Base-by-base conservation (phyloP, 23 red algal species). In the Gracilaria gracilis region DNA sequence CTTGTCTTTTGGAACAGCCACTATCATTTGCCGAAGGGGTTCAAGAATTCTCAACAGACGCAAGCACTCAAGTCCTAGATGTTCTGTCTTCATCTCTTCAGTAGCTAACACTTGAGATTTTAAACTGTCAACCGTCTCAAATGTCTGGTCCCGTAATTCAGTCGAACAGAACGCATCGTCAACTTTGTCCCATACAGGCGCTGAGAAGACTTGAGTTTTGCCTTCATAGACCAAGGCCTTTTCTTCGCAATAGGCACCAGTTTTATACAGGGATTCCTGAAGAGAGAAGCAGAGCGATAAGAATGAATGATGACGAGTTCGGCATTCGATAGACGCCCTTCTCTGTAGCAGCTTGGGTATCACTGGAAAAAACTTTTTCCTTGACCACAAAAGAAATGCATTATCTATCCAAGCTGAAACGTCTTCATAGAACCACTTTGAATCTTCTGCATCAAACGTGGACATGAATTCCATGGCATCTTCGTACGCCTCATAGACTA, bases 361-460 rank as follows among this genome's bases (percentile, higher is more conserved):
- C 34, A 31, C 20, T 13, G 79, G 58, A 57, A 82, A 61, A 27
- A 62, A 25, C 15, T 59, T 80, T 9, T 62, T 51, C 51, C 21
- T 90, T 7, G 76, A 90, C 87, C 87, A 90, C 20, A 80, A 47
- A 71, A 81, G 54, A 36, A 59, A 51, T 0, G 81, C 71, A 67
- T 78, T 70, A 74, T 90, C 87, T 62, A 90, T 66, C 87, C 87
- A 90, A 20, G 76, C 57, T 23, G 87, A 90, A 1, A 90, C 74
- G 61, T 90, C 87, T 62, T 90, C 87, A 23, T 40, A 61, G 15
- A 90, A 67, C 87, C 87, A 90, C 28, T 67, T 59, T 37, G 71
- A 75, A 65, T 90, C 73, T 53, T 79, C 73, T 24, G 13, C 64
- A 34, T 64, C 59, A 36, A 57, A 81, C n/a, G 17, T 50, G 6